These are phyloP conservation scores for Chaetomiaceae sp. DNA, from an alignment of 2,329 filamentous ascomycete genomes.

Conservation along the genomic window DNA sequence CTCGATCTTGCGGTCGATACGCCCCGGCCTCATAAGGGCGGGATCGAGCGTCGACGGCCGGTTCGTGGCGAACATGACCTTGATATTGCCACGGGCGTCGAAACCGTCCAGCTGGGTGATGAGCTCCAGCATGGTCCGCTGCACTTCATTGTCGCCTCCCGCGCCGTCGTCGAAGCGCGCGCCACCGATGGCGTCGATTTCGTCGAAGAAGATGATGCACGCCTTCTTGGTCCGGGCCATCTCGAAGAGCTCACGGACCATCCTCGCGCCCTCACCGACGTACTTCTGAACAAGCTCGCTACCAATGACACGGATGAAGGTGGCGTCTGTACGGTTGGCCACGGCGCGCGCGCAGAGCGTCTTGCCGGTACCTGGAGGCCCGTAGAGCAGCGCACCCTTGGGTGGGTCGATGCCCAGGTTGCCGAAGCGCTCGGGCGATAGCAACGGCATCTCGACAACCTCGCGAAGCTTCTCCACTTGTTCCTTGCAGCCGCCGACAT, in stretches of 20 bases:
- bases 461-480: conserved; percentile 98
- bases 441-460: conserved; percentile 95
- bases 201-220: conserved; percentile 99
- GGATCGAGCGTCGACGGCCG: conserved; percentile 91
- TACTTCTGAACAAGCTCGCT: conserved; percentile 99
- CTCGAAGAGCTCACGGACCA: conserved; percentile 98
- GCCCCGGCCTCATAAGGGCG: conserved; percentile 93
- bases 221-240: conserved; percentile 99
- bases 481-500: conserved; percentile 98
- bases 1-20: conserved; percentile 98
- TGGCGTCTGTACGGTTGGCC: conserved; percentile 95
- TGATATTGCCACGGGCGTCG: conserved; percentile 95
- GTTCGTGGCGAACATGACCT: conserved; percentile 99
- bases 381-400: conserved; percentile 94
- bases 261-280: conserved; percentile 93
- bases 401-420: conserved; percentile 98
- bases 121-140: conserved; percentile 95
- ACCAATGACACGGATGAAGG: conserved; percentile 97
- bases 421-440: conserved; percentile 95
- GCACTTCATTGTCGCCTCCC: conserved; percentile 95
- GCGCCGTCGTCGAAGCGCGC: conserved; percentile 96
- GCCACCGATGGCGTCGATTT: conserved; percentile 93
- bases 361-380: conserved; percentile 97
- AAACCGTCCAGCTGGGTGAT: conserved; percentile 97
- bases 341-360: conserved; percentile 96